These are phyloP conservation scores for Diospyros kaki DNA, from an alignment of 148 eudicot genomes.

Conservation along the genomic window DNA sequence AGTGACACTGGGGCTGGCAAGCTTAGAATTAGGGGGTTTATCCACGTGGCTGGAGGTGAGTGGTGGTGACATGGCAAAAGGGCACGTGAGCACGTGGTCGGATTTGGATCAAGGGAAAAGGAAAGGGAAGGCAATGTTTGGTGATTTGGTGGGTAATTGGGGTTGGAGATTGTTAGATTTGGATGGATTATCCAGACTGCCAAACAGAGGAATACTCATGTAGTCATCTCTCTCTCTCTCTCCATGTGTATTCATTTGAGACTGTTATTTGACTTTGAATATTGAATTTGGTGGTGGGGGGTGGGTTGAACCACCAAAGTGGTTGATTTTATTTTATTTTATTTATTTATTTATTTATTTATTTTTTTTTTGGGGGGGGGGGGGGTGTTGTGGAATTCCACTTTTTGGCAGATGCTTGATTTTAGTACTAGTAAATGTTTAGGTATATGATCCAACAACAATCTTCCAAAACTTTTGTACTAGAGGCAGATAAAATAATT, in stretches of 20 bases:
- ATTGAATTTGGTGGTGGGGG: conserved; percentile 10
- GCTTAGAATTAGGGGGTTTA: neutral
- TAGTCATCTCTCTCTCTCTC: no score
- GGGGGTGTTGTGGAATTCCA: neutral
- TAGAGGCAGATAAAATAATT: no score
- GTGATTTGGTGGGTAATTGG: neutral
- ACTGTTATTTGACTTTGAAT: conserved; percentile 16
- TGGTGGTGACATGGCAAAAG: conserved; percentile 6
- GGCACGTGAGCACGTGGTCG: conserved; percentile 9
- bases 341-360: no score
- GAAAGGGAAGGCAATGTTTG: neutral
- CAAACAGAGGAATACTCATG: no score
- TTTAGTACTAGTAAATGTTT: neutral
- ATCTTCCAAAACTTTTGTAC: no score
- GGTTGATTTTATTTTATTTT: no score
- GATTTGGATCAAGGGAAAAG: neutral
- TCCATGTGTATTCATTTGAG: neutral
- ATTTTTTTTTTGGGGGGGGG: neutral
- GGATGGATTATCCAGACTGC: conserved; percentile 4
- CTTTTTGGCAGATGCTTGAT: conserved; percentile 10
- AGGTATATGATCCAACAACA: no score
- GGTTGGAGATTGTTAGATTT: conserved; percentile 16
- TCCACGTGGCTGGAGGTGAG: conserved; percentile 1
- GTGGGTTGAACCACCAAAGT: conserved; percentile 35
- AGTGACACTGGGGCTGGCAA: neutral